Evolutionary conservation across 2,329 filamentous ascomycete species (phyloP).

Genomic region (Scedosporium minutisporum): DNA sequence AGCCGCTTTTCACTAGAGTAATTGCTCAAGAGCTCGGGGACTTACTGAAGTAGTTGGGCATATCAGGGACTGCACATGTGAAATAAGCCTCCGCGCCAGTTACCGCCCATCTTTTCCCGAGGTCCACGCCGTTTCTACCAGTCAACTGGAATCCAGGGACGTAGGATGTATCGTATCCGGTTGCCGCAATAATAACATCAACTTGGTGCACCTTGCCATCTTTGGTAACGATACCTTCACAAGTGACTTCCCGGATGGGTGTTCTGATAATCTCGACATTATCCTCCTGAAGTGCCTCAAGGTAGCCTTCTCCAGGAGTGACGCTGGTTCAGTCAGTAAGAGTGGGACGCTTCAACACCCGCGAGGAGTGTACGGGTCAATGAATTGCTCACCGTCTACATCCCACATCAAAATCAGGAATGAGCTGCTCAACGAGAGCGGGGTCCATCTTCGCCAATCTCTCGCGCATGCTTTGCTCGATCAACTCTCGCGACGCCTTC

Average conservation of each 20-base stretch:
- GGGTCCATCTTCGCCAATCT: conserved; percentile 20
- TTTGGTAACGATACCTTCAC: conserved; percentile 17
- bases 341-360: neutral
- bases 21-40: neutral
- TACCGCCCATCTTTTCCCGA: neutral
- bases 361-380: neutral
- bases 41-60: conserved; percentile 13
- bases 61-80: conserved; percentile 10
- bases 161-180: conserved; percentile 15
- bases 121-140: conserved; percentile 21
- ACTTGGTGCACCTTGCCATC: conserved; percentile 18
- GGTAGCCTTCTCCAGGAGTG: conserved; percentile 15
- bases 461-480: conserved; percentile 31
- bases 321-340: conserved; percentile 10
- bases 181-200: conserved; percentile 23
- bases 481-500: conserved; percentile 26
- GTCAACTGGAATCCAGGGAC: conserved; percentile 9
- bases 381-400: conserved; percentile 1
- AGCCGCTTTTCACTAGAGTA: neutral
- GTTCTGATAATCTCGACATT: conserved; percentile 15
- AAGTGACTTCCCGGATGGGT: conserved; percentile 16
- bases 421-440: conserved; percentile 1
- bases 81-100: conserved; percentile 10
- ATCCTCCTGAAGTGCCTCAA: conserved; percentile 17
- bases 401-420: conserved; percentile 6